Evolutionary conservation across 345 rosid species (phyloP), one percentile per base, ranked within the genome.

Genomic region (Draba incana): DNA sequence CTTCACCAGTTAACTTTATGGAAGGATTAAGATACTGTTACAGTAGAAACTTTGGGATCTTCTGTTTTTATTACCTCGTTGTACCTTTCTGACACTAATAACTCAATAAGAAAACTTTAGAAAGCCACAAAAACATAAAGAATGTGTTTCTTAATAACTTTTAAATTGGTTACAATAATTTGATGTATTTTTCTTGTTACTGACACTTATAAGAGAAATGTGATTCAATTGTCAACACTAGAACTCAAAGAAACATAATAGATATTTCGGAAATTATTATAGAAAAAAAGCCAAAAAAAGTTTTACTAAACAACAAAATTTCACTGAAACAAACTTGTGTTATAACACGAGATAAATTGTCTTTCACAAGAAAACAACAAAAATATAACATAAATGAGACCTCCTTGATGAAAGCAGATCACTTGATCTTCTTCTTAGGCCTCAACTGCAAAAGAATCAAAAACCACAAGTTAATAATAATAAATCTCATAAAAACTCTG

Each of bases 341-440:
- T 11, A 57, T 46, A 47, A 57, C 42, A 66, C 42, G 43, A 42
- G 28, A 33, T 35, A 20, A 20, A 23, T 0, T 0, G 35, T 57
- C 64, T 15, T 35, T 49, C 31, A 9, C 38, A 11, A 6, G 14
- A 14, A 8, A 58, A 49, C 3, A 38, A 35, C 62, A 33, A 71
- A 62, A 53, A 54, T 49, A 50, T 27, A 41, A 12, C 61, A 47
- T 38, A 61, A 12, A 52, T 3, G 10, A 11, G n/a, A 58, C 47
- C 3, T 10, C 6, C 37, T 1, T 8, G 24, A 44, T 39, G 41
- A 35, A 10, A 44, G 35, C 4, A 44, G 64, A 38, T 75, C 69
- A 84, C 89, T 84, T 83, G 81, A 81, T 84, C 85, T 84, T 86
- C 88, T 86, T 84, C 87, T 86, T 86, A 12, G 89, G 81, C 92